A percentile compares a stretch with the other conserved stretches of the same genome.
These are phyloP conservation scores for Suhomyces bribrorum DNA, from an alignment of 1,139 yeast species.

Conservation along the genomic window DNA sequence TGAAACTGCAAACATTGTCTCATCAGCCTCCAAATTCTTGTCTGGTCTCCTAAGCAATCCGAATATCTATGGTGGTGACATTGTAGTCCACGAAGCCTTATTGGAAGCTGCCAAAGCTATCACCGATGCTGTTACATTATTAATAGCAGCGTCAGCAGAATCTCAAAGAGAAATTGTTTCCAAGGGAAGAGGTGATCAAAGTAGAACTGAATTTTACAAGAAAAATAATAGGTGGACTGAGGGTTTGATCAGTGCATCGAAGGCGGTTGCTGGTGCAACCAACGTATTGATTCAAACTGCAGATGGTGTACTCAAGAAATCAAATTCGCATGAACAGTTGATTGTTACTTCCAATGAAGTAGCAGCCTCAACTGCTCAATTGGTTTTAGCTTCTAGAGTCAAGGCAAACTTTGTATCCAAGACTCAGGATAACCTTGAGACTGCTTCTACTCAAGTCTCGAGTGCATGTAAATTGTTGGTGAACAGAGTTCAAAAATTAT, in stretches of 20 bases:
- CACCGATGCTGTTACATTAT: conserved; percentile 72
- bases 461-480: conserved; percentile 75
- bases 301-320: conserved; percentile 71
- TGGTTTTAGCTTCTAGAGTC: conserved; percentile 90
- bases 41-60: conserved; percentile 57
- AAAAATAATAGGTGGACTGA: conserved; percentile 94
- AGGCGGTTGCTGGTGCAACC: conserved; percentile 85
- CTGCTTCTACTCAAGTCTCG: conserved; percentile 68
- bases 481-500: conserved; percentile 61
- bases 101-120: conserved; percentile 79
- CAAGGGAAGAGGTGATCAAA: conserved; percentile 64
- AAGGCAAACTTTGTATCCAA: conserved; percentile 77
- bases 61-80: conserved; percentile 55
- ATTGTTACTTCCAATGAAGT: conserved; percentile 92
- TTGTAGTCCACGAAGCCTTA: conserved; percentile 77
- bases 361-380: conserved; percentile 90
- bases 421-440: conserved; percentile 74
- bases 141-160: conserved; percentile 76
- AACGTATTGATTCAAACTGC: conserved; percentile 79
- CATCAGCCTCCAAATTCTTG: conserved; percentile 64
- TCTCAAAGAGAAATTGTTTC: conserved; percentile 83
- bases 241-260: conserved; percentile 88
- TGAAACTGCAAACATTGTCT: conserved; percentile 69
- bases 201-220: conserved; percentile 77
- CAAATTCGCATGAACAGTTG: conserved; percentile 75